Evolutionary conservation across 495 filamentous ascomycete species (phyloP), one percentile per base, ranked within the genome.

Genomic region (Aspergillus diversus): DNA sequence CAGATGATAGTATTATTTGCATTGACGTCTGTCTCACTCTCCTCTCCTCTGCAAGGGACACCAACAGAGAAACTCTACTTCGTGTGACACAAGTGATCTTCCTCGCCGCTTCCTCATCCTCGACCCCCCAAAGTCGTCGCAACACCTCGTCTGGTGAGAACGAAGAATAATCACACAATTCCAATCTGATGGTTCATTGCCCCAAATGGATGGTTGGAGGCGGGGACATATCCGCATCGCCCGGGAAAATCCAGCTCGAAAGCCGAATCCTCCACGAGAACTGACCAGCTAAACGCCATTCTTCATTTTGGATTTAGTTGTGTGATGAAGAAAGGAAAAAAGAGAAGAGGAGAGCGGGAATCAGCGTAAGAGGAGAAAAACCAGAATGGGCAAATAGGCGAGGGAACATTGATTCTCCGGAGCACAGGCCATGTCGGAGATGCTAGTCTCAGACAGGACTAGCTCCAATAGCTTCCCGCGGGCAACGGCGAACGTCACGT

Each of bases 281-380:
- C 78, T 81, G 79, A 71, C 52, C 72, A 72, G 78, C 60, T 70
- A 66, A 71, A 75, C 73, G 74, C 75, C 71, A 75, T 73, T 82
- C 79, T 79, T 82, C 79, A 82, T 82, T 70, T 82, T 82, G 79
- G 79, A 80, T 80, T 81, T 80, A 82, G 79, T 80, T 82, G 79
- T 82, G 79, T 80, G 77, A 80, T 72, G 71, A 79, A 74, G 64
- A 71, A 62, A 72, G 70, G 57, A 66, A 59, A 59, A 56, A 60
- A 32, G 60, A 63, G 37, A 66, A 33, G 50, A 59, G 61, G 46
- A 64, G 57, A 57, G 46, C 21, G 21, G 21, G 21, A 27, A 1
- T 27, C 21, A 2, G 21, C 21, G 21, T 2, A 2, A 17, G 32
- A 16, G 37, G 32, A 59, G 27, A 53, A 63, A 59, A 57, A 55